These are phyloP conservation scores for Aspergillus carlsbadensis DNA, from an alignment of 495 filamentous ascomycete species.

Conservation along the genomic window DNA sequence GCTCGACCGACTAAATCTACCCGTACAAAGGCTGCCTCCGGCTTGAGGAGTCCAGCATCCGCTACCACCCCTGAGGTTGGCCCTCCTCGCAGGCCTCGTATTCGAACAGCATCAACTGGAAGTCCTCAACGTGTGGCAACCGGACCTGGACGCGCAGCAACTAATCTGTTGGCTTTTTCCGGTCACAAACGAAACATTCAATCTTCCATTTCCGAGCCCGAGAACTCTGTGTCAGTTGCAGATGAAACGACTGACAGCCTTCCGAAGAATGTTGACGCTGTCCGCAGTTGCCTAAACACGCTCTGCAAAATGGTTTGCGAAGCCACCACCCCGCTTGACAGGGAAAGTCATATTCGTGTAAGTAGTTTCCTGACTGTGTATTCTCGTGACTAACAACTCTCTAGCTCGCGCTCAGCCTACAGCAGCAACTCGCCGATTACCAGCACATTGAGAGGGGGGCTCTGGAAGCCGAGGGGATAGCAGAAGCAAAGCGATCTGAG, in stretches of 20 bases:
- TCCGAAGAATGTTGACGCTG: slow-evolving; percentile 1
- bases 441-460: slow-evolving; percentile 9
- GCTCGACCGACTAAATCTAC: slow-evolving; percentile 18
- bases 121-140: slow-evolving; percentile 11
- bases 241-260: background rate
- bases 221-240: background rate
- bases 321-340: slow-evolving; percentile 3
- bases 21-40: slow-evolving; percentile 13
- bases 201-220: background rate
- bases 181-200: background rate
- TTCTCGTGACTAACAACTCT: background rate
- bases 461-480: slow-evolving; percentile 9
- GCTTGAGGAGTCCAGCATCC: background rate
- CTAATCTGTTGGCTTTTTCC: background rate
- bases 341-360: slow-evolving; percentile 22
- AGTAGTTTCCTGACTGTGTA: background rate
- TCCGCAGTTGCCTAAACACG: slow-evolving; percentile 7
- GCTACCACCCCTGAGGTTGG: background rate
- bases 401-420: slow-evolving; percentile 19
- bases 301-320: slow-evolving; percentile 14
- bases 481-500: slow-evolving; percentile 9
- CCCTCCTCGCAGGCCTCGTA: slow-evolving; percentile 6
- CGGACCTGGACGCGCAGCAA: background rate
- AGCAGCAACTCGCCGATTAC: slow-evolving; percentile 19
- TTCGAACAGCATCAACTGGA: slow-evolving; percentile 15